Base-by-base conservation (phyloP, 192 early-diverging fungal genomes). In the Chytriomyces hyalinus region DNA sequence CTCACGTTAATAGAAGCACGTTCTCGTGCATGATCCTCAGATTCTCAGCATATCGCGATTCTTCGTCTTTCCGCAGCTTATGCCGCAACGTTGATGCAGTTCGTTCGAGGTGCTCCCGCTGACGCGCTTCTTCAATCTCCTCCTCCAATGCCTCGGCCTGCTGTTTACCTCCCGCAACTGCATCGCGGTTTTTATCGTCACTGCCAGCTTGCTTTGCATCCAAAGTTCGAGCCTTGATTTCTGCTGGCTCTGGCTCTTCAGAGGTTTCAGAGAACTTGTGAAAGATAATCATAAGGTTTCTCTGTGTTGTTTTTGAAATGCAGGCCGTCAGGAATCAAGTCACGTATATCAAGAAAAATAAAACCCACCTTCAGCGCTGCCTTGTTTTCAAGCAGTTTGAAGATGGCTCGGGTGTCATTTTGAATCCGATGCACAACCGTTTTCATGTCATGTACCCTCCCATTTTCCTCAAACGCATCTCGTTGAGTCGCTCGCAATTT, bases 91-190 rank as follows among this genome's bases (percentile, higher is more conserved):
- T 80, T 24, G 80, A 49, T 10, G 89, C 83, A 10, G 85, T 89
- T 63, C 84, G 72, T 78, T 85, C 78, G 36, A 86, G 67, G 64
- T 87, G 80, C 44, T 88, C 84, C 44, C 88, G 81, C 66, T 86
- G 80, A 7, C 80, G 73, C 7, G 80, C 77, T 63, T 84, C 73
- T 36, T 85, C 80, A 9, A 80, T 66, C 24, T 83, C 75, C 24
- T 80, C 76, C 43, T 83, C 82, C 48, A 73, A 43, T 0, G 75
- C 77, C 43, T 73, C 74, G 8, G 64, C 61, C 45, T 62, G 68
- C 53, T 61, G 20, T 70, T 70, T 49, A n/a, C 53, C 45, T 6
- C 28, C 43, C 46, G 50, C 48, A 48, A 83, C 22, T 80, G 66
- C 36, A 65, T 77, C 13, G 17, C 36, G 50, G 22, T 78, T 50